Base-by-base conservation (phyloP, 1,139 yeast species). In the Candida glucosophila region DNA sequence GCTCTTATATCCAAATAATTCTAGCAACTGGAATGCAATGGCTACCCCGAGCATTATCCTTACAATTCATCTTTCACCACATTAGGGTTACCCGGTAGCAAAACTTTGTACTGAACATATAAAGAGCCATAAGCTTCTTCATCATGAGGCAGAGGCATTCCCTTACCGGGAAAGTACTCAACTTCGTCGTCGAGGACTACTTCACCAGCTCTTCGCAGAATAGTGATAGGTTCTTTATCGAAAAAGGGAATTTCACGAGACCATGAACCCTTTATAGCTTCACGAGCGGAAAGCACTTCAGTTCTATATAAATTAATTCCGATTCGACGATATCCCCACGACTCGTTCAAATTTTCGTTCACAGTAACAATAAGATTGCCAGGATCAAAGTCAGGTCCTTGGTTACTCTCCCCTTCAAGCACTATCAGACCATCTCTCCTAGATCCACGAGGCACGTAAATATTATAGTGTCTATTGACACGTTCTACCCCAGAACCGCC, bases 281-380 rank as follows among this genome's bases (percentile, higher is more conserved):
- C 96, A 30, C 67, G 62, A 27, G 77, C 60, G 2, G 80, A 71
- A 24, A 90, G 49, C 2, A 73, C 77, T 48, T 90, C 97, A 1
- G 86, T 81, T 35, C 98, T 62, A 58, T 79, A 88, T 36, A 90
- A 57, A 44, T 81, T 63, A 36, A 65, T 49, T 15, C 81, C 81
- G 32, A 85, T 67, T 40, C 98, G 70, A 49, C 95, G 69, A 58
- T 79, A 90, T 3, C 98, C 98, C 71, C 85, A 55, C 46, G 79
- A 78, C 17, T 60, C 59, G 8, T 40, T 40, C 11, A 62, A 49
- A 31, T 65, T 70, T 51, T 81, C 93, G 23, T 49, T 48, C 22
- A 85, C 48, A 22, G 60, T 64, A 12, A 86, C 61, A 24, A 70
- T 51, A 31, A 90, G 58, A 53, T 90, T 86, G 7, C 98, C 98